Conservation (phyloP, 495 filamentous ascomycete genomes). For the Aspergillus sparsus region DNA sequence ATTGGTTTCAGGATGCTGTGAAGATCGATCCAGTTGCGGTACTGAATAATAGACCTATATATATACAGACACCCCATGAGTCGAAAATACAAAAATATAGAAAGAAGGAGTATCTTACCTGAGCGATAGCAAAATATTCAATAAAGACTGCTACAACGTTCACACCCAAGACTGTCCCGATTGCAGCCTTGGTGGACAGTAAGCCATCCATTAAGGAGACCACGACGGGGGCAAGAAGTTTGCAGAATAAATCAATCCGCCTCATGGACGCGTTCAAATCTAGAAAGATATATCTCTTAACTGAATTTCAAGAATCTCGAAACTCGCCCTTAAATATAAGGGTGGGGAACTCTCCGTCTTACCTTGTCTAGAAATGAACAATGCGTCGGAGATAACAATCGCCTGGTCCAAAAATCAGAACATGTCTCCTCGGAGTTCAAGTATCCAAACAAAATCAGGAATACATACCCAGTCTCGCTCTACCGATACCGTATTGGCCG, state of each 20-base stretch:
- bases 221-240: constrained; percentile 62
- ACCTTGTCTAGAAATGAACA: constrained; percentile 40
- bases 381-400: constrained; percentile 45
- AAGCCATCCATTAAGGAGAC: constrained; percentile 53
- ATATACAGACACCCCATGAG: not conserved
- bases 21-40: constrained; percentile 35
- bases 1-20: not conserved
- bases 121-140: constrained; percentile 61
- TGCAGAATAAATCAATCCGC: constrained; percentile 72
- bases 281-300: constrained; percentile 11
- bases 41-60: constrained; percentile 42
- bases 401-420: constrained; percentile 28
- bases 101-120: constrained; percentile 30
- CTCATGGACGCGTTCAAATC: constrained; percentile 65
- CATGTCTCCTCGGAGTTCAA: too few relatives aligned
- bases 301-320: too few relatives aligned
- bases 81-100: not conserved
- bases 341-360: not conserved
- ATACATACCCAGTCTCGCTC: constrained; percentile 65
- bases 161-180: constrained; percentile 47
- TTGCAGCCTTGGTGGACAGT: constrained; percentile 48
- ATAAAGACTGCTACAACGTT: constrained; percentile 44
- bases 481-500: constrained; percentile 61
- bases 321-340: not conserved
- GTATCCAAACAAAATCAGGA: not conserved